Base-by-base conservation (phyloP, 345 rosid genomes). In the Corymbia maculata region DNA sequence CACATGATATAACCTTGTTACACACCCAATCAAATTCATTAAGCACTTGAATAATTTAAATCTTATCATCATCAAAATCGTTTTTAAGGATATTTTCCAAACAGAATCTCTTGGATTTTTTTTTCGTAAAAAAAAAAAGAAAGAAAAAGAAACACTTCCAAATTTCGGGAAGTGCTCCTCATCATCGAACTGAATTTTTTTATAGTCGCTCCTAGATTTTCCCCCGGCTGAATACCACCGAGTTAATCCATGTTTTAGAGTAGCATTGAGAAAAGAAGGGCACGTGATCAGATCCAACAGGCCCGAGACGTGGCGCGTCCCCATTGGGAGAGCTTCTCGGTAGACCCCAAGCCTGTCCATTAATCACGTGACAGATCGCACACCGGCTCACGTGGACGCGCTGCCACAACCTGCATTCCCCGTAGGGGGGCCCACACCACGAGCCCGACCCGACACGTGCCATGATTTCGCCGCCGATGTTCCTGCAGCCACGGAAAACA, bases 371-470 rank as follows among this genome's bases (percentile, higher is more conserved):
- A 89, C 89, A 66, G 52, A 61, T 32, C 6, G 87, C 85, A 80
- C 85, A 88, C 47, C 86, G 85, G 51, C 85, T 95, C 97, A 96
- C 97, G 96, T 93, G 96, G 93, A 89, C 30, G 51, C 89, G 44
- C 84, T 75, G 84, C 28, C 49, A 6, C 84, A 70, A 11, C 13
- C 84, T 88, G 94, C 85, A 89, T 88, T 64, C 85, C 70, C 52
- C 86, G 28, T 66, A n/a, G 90, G 52, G 49, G 91, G 93, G 59
- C 94, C 94, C 92, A 89, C 89, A 3, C 88, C 94, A 93, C 92
- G 89, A 89, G 90, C 52, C 52, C 6, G 9, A 6, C 28, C 86
- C 89, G 91, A 93, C 94, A 94, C 95, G 93, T 92, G 96, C 64
- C 92, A 91, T 90, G 49, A 91, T 88, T 53, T 30, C 66, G 52